Evolutionary conservation across 2,329 filamentous ascomycete genomes (phyloP).

Genomic region (Nothopassalora personata): DNA sequence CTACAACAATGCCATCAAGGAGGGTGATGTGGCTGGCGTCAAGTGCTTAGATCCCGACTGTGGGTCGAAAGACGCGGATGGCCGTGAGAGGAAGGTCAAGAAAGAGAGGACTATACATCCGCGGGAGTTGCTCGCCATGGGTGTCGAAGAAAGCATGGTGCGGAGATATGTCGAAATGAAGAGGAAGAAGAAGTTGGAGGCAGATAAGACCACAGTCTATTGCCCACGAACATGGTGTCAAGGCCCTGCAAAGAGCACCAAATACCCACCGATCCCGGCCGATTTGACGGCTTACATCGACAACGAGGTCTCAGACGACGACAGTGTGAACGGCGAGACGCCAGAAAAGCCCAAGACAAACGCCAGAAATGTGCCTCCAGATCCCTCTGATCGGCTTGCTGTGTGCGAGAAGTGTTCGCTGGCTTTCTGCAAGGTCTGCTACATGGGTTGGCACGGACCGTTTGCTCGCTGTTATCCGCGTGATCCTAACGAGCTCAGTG

Average conservation of each 20-base stretch:
- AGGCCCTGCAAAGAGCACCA: conserved; percentile 64
- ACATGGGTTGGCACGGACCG: conserved; percentile 88
- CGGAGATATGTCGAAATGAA: conserved; percentile 84
- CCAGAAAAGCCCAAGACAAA: conserved; percentile 4
- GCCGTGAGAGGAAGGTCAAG: conserved; percentile 44
- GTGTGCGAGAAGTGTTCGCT: conserved; percentile 86
- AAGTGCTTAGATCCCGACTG: conserved; percentile 77
- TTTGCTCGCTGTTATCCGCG: conserved; percentile 66
- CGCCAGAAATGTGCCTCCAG: conserved; percentile 21
- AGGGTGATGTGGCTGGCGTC: conserved; percentile 74
- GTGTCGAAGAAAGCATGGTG: conserved; percentile 58
- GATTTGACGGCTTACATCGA: conserved; percentile 39
- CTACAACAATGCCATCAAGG: conserved; percentile 79
- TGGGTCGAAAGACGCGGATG: conserved; percentile 48
- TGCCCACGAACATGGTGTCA: conserved; percentile 92
- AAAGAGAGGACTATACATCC: conserved; percentile 67
- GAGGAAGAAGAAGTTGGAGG: conserved; percentile 86
- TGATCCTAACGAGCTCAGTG: conserved; percentile 64
- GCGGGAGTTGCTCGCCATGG: conserved; percentile 63
- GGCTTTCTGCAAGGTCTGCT: conserved; percentile 76
- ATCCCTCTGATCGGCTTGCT: conserved; percentile 57
- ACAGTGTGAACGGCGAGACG: conserved; percentile 19
- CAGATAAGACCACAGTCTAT: conserved; percentile 86
- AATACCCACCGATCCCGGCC: conserved; percentile 43
- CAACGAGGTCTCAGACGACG: conserved; percentile 32